These are phyloP conservation scores for Discostella pseudostelligera DNA, from an alignment of 108 stramenopile species.

Conservation along the genomic window DNA sequence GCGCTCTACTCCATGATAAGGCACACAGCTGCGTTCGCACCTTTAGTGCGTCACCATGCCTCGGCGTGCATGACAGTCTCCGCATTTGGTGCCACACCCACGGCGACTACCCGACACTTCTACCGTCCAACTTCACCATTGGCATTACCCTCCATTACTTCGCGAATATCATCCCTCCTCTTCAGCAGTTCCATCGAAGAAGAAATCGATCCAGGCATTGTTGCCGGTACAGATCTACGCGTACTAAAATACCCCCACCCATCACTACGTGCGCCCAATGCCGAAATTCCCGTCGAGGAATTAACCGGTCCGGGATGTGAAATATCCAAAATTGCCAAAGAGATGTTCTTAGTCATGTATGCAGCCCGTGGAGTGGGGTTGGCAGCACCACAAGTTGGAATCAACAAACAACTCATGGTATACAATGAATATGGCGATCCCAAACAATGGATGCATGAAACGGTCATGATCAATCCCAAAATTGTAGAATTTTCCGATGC, in stretches of 20 bases:
- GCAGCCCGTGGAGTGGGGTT: conserved; percentile 91
- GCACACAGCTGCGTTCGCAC: conserved; percentile 20
- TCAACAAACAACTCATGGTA: conserved; percentile 91
- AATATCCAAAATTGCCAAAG: conserved; percentile 76
- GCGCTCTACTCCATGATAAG: conserved; percentile 9
- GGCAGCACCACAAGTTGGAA: conserved; percentile 89
- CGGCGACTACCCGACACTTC: background rate
- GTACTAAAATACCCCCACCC: conserved; percentile 96
- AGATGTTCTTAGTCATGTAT: conserved; percentile 97
- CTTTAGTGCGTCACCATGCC: background rate
- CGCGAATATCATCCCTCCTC: background rate
- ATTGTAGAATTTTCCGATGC: conserved; percentile 74
- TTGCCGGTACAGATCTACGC: conserved; percentile 79
- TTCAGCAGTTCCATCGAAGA: conserved; percentile 47
- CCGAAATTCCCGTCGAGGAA: conserved; percentile 67
- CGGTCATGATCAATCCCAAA: conserved; percentile 82
- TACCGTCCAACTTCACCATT: background rate
- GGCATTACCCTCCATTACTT: conserved; percentile 1
- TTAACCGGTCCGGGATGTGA: conserved; percentile 50
- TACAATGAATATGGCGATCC: conserved; percentile 89
- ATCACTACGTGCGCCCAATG: conserved; percentile 74
- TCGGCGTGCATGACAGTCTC: too few relatives aligned
- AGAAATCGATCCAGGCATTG: conserved; percentile 82
- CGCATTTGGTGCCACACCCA: background rate
- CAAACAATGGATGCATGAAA: conserved; percentile 77